Evolutionary conservation across 2,329 filamentous ascomycete genomes (phyloP), one percentile per base, ranked within the genome.

Genomic region (Hymenoscyphus fraxineus): DNA sequence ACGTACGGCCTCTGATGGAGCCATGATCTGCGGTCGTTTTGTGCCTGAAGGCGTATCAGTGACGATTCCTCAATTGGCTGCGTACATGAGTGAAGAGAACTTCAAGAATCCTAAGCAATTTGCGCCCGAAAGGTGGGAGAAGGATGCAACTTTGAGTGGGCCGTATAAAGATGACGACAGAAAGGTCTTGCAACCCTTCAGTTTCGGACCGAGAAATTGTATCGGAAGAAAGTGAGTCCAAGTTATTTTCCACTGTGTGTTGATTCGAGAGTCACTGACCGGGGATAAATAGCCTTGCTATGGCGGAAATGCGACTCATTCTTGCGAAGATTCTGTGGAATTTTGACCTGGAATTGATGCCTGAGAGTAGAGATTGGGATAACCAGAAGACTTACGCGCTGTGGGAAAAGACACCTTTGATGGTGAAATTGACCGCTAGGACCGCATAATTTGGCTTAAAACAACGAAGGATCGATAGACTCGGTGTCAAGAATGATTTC

Each of bases 61-160:
- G 22, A n/a, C 31, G 2, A 19, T 57, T 12, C 13, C 10, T 13
- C 31, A 35, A 15, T 10, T 57, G 9, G 55, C 55, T 16, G 39
- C 39, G 10, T 44, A 59, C 2, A 47, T 16, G 15, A 59, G 38
- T 13, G 40, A 54, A 32, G 15, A n/a, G 38, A 62, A 66, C 62
- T 68, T 68, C 47, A 40, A 39, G 7, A 40, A 64, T 35, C 51
- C 66, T 0, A n/a, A 67, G 15, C 40, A 57, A 41, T 67, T 66
- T 31, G 58, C 51, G 0, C 65, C 62, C 1, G 62, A 68, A 31
- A 68, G 77, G 0, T 79, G 77, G 77, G 79, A 38, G 65, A 41
- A 60, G 6, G 27, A 58, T 35, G 15, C 22, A n/a, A 15, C 35
- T 3, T 19, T 55, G 10, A 44, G 15, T 22, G 22, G 22, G 3